Evolutionary conservation across 2,329 filamentous ascomycete genomes (phyloP), one percentile per base, ranked within the genome.

Genomic region (Fusarium protoensiforme): DNA sequence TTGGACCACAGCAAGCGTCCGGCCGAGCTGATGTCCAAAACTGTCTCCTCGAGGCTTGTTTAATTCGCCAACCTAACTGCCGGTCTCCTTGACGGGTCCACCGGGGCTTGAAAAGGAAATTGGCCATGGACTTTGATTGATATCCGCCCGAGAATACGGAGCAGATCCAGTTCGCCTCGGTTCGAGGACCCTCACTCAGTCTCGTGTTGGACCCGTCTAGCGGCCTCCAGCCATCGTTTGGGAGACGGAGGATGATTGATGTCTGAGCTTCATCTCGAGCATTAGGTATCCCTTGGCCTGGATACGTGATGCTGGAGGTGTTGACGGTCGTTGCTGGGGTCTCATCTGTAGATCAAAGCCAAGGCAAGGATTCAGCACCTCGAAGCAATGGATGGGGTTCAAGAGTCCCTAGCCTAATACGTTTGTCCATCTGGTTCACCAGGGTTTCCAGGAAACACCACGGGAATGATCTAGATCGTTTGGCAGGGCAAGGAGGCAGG

Each of bases 1-100:
- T 62, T 67, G 64, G 65, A 61, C 72, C 65, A 74, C 39, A 35
- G 39, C 64, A 68, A 65, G 58, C 36, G 36, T 63, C 36, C 43
- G 69, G 58, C 59, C 66, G 69, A 75, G 69, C 69, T 74, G 69
- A 71, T 66, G 61, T 72, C 68, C 68, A 59, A 70, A 76, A 67
- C 43, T 62, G 54, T 68, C 59, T 64, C 63, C 59, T 67, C 68
- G 67, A 77, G 69, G 57, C 75, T 56, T 39, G 60, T 64, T 60
- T 48, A 68, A 70, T 68, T 75, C 73, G 72, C 43, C 75, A 72
- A 64, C 67, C 57, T 65, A 78, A 78, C 73, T 78, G 76, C 76
- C 76, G 76, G 65, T 54, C 63, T 66, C 60, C 54, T 58, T 22
- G 43, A 67, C 24, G 68, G 64, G 68, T 64, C 73, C 73, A 78